Evolutionary conservation across 2,329 filamentous ascomycete genomes (phyloP), one percentile per base, ranked within the genome.

Genomic region (Venturia aucupariae): DNA sequence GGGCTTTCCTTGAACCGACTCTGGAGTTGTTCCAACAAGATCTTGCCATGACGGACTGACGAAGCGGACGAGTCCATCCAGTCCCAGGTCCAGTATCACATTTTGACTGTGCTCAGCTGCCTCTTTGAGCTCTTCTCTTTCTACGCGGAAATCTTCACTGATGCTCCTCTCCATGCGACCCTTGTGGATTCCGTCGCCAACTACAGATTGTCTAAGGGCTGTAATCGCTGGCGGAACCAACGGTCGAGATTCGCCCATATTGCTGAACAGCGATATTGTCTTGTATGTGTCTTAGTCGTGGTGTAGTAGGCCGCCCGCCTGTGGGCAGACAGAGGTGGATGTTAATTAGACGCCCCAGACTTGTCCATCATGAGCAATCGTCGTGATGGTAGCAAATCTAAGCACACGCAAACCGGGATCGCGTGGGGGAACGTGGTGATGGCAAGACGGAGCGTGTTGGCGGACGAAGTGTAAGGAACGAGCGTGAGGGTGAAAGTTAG

Each of bases 41-140:
- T 97, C 92, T 66, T 86, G 85, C 94, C 94, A 99, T 19, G 93
- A 97, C 15, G 92, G 90, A 74, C 93, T 97, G 70, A 96, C 92
- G 90, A 94, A 99, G 77, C 92, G 89, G 71, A 99, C 89, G 67
- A 86, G 89, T 68, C 91, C 91, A 72, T 97, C 90, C 64, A 97
- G 83, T 72, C 92, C 91, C 68, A 99, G 82, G 78, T 99, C 93
- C 73, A 99, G 84, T 74, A 99, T 96, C 68, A 96, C 90, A 76
- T 97, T 99, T 74, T 96, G 82, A 27, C 92, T 97, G 79, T 97
- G 91, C 77, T 97, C 93, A 61, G 93, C 94, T 48, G 93, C 94
- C 79, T 96, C 90, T 72, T 92, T 92, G 69, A 99, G 83, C 74
- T 97, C 93, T 73, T 96, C 90, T 67, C 92, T 86, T 79, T 97